Evolutionary conservation across 1,139 yeast genomes (phyloP).

Genomic region (Saccharomyces hybrid): DNA sequence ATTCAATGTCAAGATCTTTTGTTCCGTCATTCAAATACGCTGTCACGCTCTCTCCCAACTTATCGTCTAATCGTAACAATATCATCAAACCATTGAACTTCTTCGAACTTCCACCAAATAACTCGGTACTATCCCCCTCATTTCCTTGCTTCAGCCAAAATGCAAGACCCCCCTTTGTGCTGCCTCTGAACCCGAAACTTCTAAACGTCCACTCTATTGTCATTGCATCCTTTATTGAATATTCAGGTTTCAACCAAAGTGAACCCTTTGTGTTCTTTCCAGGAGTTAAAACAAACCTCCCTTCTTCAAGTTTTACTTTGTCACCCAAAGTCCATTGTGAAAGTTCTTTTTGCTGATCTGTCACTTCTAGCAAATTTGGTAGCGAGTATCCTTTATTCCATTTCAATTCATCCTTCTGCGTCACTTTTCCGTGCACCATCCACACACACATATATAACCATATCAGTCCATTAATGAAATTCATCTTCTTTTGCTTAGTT

Average conservation of each 20-base stretch:
- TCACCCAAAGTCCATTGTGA: conserved; percentile 33
- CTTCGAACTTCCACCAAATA: conserved; percentile 13
- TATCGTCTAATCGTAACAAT: conserved; percentile 36
- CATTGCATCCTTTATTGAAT: conserved; percentile 39
- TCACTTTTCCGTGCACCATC: background rate
- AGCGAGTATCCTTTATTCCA: conserved; percentile 31
- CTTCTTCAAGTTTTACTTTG: conserved; percentile 33
- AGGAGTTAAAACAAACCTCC: conserved; percentile 41
- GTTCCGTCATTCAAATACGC: conserved; percentile 50
- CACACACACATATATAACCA: background rate
- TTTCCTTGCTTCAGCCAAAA: conserved; percentile 37
- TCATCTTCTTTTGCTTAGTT: background rate
- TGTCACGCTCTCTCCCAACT: conserved; percentile 40
- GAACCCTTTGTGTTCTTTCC: conserved; percentile 38
- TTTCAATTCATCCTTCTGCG: conserved; percentile 8
- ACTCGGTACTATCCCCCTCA: conserved; percentile 1
- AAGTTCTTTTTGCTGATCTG: conserved; percentile 9
- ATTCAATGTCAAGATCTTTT: conserved; percentile 25
- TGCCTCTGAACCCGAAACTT: conserved; percentile 40
- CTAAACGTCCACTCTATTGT: conserved; percentile 51
- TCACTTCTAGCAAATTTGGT: conserved; percentile 31
- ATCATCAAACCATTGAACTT: conserved; percentile 52
- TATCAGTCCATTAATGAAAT: background rate
- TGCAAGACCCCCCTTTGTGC: conserved; percentile 43
- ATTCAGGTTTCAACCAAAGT: conserved; percentile 40